A percentile compares a stretch with the other conserved stretches of the same genome.
Evolutionary conservation across 495 filamentous ascomycete genomes (phyloP).

Genomic region (Penicillium salamii): DNA sequence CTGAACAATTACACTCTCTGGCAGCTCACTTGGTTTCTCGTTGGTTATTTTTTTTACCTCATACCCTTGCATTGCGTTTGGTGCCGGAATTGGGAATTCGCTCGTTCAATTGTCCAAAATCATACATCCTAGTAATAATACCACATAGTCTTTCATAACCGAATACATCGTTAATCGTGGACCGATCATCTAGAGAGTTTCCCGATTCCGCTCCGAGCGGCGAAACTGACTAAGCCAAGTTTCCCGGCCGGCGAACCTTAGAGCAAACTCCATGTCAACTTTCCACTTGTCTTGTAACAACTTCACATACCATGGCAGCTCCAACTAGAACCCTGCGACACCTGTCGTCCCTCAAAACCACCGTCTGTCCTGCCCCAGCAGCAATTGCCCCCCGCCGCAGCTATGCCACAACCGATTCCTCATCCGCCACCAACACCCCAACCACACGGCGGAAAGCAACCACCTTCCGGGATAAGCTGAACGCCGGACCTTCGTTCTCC

Average conservation of each 20-base stretch:
- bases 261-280: conserved; percentile 5
- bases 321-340: conserved; percentile 36
- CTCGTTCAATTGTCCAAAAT: conserved; percentile 14
- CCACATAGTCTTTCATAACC: too few species aligned
- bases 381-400: conserved; percentile 20
- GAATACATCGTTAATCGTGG: neutral
- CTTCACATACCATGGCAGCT: conserved; percentile 34
- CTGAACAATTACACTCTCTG: neutral
- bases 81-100: neutral
- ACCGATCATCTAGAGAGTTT: neutral
- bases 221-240: conserved; percentile 15
- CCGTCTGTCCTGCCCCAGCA: conserved; percentile 13
- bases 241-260: conserved; percentile 20
- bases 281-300: conserved; percentile 8
- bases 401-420: conserved; percentile 44
- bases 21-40: neutral
- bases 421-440: conserved; percentile 32
- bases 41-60: conserved; percentile 2
- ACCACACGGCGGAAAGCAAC: conserved; percentile 46
- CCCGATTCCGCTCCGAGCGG: conserved; percentile 9
- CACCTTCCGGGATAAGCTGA: conserved; percentile 77
- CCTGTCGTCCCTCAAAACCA: conserved; percentile 30
- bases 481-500: conserved; percentile 76
- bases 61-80: conserved; percentile 31
- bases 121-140: conserved; percentile 17